Base-by-base conservation (phyloP, 129 eudicot genomes). In the Centella asiatica region DNA sequence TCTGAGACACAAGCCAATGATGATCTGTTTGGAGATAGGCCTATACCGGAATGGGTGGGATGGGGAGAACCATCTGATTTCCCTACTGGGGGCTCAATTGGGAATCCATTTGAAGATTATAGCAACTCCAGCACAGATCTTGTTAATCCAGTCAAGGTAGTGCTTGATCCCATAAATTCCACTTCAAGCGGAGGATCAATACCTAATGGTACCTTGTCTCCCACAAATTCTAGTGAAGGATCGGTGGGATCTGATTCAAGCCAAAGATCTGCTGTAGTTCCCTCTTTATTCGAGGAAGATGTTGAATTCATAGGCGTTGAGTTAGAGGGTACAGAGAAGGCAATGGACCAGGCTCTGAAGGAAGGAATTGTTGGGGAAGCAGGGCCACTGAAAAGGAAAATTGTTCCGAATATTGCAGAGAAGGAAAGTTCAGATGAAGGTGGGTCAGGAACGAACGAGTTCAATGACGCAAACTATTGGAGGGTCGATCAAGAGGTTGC, bases 361-460 rank as follows among this genome's bases (percentile, higher is more conserved):
- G 94, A 90, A 70, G 98, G 98, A 18, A 87, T 80, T 39, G 98
- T 92, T 47, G 98, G 90, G 31, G 97, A 87, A 80, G 95, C 94
- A 18, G 94, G 84, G 22, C 81, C 86, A 1, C 42, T 84, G 57
- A 87, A 81, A 71, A 75, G 76, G 75, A 77, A 66, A 39, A 46
- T 65, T 13, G 5, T 31, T 24, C 56, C 87, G n/a, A 61, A 73
- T 59, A 67, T 23, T 37, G 57, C 65, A 14, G 86, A 82, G 62
- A 72, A 74, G 44, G 82, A 84, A 32, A 64, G 48, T 7, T 29
- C 64, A 13, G 97, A 78, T 25, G 87, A 69, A 31, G 69, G 74
- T 57, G 80, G 83, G 23, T 65, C 73, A 11, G 90, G 75, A 50
- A 17, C 59, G 74, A 80, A 83, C 39, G 95, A 88, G 46, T 80